Base-by-base conservation (phyloP, 768 basidiomycete species). In the Boletales sp. region DNA sequence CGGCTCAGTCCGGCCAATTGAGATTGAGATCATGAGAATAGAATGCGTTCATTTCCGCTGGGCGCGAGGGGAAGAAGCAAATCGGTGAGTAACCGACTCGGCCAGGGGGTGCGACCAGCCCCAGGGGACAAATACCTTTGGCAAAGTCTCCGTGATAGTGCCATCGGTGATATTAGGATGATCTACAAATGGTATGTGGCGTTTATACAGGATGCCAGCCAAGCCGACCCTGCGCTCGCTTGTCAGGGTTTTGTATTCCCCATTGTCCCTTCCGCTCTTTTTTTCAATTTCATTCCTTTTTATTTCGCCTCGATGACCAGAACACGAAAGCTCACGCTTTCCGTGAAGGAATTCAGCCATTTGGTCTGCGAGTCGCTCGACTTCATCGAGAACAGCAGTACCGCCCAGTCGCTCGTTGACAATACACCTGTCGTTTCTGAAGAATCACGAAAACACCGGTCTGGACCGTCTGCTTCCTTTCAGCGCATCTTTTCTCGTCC, bases 341-440 rank as follows among this genome's bases (percentile, higher is more conserved):
- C 65, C 4, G 34, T 69, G 46, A 66, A 49, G 40, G 68, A 67
- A 56, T 69, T 69, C 36, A 69, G 62, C 53, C 66, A 66, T 50
- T 61, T 69, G 57, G 56, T 69, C 52, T 55, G 58, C 59, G 67
- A 67, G 59, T 69, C 67, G 17, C 59, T 66, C 12, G 66, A 69
- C 1, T 28, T 28, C 49, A 34, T 59, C 21, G 40, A 50, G 14
- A 40, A 46, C 32, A 32, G 34, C 43, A 8, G 30, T 49, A 37
- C 49, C 50, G 28, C 58, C 5, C 57, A 57, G 34, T 46, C 66
- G 31, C 11, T 67, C 67, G 10, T 62, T 65, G 49, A 59, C 28
- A 32, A 51, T 21, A 49, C 46, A 28, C 21, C 63, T 43, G 57
- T 56, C 59, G 15, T 56, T 63, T 60, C 55, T 41, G 54, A 58